These are phyloP conservation scores for Cyberlindnera mycetangii DNA, from an alignment of 805 yeast species.

Conservation along the genomic window DNA sequence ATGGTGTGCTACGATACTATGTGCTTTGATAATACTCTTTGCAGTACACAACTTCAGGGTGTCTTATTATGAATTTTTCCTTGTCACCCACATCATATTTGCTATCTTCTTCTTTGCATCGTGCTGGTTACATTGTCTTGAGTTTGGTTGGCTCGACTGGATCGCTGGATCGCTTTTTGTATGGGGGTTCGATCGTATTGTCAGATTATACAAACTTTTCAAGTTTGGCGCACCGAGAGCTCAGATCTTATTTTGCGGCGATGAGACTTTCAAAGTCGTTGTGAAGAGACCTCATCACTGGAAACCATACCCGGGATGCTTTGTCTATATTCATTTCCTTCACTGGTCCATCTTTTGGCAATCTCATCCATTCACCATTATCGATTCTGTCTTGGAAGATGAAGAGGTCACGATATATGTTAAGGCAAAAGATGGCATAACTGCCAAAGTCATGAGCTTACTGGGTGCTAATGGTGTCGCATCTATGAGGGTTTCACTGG, in stretches of 20 bases:
- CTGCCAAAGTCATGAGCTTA: constrained; percentile 26
- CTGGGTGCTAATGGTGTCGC: constrained; percentile 1
- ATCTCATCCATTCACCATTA: constrained; percentile 68
- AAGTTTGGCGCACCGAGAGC: constrained; percentile 22
- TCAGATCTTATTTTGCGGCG: constrained; percentile 26
- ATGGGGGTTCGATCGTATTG: constrained; percentile 49
- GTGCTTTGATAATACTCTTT: constrained; percentile 11
- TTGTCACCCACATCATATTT: constrained; percentile 52
- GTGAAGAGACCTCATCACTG: constrained; percentile 42
- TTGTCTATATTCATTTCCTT: constrained; percentile 54
- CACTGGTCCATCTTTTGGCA: constrained; percentile 56
- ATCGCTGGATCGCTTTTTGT: constrained; percentile 26
- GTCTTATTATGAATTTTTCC: constrained; percentile 56
- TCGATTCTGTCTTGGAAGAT: constrained; percentile 38
- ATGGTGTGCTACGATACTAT: constrained; percentile 9
- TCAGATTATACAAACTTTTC: constrained; percentile 38
- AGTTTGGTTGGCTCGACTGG: constrained; percentile 44
- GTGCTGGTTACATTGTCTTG: constrained; percentile 57
- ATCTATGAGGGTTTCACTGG: constrained; percentile 42
- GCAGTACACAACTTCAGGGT: constrained; percentile 46
- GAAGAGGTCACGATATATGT: constrained; percentile 41
- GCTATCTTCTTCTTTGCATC: constrained; percentile 52
- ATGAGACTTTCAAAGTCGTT: constrained; percentile 44
- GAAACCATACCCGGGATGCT: constrained; percentile 52
- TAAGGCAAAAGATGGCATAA: constrained; percentile 55